Conservation (phyloP, 345 rosid genomes). For the Eucalyptus decipiens region DNA sequence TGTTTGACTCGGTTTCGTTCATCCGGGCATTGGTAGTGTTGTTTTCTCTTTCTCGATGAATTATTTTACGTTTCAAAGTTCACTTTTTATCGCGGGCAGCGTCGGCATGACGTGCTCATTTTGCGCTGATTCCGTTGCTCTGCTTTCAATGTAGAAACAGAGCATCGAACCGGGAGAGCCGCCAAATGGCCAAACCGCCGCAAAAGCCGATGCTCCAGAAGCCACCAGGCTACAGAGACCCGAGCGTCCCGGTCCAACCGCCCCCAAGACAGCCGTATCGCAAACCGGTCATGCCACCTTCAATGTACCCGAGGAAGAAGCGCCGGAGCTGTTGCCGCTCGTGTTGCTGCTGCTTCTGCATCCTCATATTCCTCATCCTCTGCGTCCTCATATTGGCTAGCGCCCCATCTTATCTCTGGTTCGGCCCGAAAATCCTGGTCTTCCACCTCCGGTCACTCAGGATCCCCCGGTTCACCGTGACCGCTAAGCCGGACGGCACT, state of each 20-base stretch:
- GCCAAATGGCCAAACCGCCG: slow-evolving; percentile 18
- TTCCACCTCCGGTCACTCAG: slow-evolving; percentile 55
- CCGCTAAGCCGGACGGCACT: slow-evolving; percentile 34
- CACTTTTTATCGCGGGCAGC: not conserved
- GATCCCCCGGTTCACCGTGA: slow-evolving; percentile 31
- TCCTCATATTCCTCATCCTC: slow-evolving; percentile 8
- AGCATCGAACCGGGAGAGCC: not conserved
- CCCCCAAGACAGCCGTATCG: slow-evolving; percentile 11
- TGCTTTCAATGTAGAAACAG: not conserved
- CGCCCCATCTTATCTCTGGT: slow-evolving; percentile 63
- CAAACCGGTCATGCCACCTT: slow-evolving; percentile 20
- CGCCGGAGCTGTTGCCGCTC: slow-evolving; percentile 30
- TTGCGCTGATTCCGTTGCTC: not conserved
- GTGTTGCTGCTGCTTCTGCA: slow-evolving; percentile 48
- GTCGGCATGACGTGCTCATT: not conserved
- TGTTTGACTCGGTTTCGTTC: not conserved
- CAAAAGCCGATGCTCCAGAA: slow-evolving; percentile 30
- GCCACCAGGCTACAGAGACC: slow-evolving; percentile 73
- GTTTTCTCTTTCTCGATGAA: not conserved
- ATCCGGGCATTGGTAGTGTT: not conserved
- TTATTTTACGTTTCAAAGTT: not conserved
- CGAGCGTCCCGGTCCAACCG: slow-evolving; percentile 5
- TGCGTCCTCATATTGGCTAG: slow-evolving; percentile 17
- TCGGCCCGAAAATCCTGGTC: slow-evolving; percentile 54
- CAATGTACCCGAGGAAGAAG: slow-evolving; percentile 31